Evolutionary conservation across 495 filamentous ascomycete species (phyloP).

Genomic region (Aspergillus heteromorphus): DNA sequence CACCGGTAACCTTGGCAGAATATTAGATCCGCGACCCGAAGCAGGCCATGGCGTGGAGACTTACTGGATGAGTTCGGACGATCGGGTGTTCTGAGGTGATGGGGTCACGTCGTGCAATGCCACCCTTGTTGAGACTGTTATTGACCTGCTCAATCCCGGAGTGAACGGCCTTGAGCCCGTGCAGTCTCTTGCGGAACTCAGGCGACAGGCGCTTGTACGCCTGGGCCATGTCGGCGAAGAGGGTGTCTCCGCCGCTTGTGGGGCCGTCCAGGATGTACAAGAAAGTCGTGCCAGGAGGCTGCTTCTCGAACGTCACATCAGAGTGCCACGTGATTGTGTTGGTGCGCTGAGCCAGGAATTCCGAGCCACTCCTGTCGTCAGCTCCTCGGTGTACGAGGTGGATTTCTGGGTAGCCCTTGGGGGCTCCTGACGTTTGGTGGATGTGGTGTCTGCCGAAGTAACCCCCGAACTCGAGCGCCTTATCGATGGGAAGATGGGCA

Average conservation of each 20-base stretch:
- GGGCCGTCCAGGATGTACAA: constrained; percentile 58
- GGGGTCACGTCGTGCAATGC: constrained; percentile 50
- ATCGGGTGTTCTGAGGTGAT: constrained; percentile 53
- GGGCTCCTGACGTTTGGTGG: constrained; percentile 56
- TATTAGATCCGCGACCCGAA: constrained; percentile 26
- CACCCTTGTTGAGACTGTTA: constrained; percentile 41
- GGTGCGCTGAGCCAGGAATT: constrained; percentile 49
- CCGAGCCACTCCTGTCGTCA: constrained; percentile 41
- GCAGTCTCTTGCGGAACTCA: constrained; percentile 50
- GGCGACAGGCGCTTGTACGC: constrained; percentile 55
- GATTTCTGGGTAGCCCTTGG: constrained; percentile 54
- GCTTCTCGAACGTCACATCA: constrained; percentile 59
- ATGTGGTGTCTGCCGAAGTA: constrained; percentile 62
- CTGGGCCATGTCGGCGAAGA: constrained; percentile 53
- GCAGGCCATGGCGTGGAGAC: constrained; percentile 35
- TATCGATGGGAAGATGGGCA: constrained; percentile 51
- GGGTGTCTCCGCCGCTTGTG: constrained; percentile 57
- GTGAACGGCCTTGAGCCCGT: constrained; percentile 55
- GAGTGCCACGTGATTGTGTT: constrained; percentile 62
- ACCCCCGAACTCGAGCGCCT: constrained; percentile 49
- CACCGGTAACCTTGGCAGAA: constrained; percentile 40
- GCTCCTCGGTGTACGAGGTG: constrained; percentile 57
- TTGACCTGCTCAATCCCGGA: constrained; percentile 52
- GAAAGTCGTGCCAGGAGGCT: constrained; percentile 63
- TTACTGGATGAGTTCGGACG: constrained; percentile 55